Conservation (phyloP, 106 monocot species). For the Dendrobium huoshanense region DNA sequence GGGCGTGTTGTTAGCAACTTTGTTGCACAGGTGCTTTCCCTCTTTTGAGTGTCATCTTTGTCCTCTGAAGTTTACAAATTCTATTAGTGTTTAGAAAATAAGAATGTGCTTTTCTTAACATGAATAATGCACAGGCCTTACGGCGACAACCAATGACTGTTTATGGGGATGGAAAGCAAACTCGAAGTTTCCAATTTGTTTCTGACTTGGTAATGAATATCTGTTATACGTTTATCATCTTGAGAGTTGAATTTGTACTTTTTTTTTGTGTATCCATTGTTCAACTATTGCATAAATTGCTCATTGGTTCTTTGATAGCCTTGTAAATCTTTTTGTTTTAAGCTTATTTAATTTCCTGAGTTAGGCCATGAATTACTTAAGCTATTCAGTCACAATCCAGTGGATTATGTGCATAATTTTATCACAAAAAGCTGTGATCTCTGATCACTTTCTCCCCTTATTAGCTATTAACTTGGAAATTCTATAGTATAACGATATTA, state of each 20-base stretch:
- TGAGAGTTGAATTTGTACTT: neutral
- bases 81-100: neutral
- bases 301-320: neutral
- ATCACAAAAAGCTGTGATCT: neutral
- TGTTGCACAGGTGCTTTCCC: slow-evolving; percentile 56
- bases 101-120: slow-evolving; percentile 4
- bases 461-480: neutral
- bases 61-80: neutral
- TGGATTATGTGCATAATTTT: neutral
- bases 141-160: slow-evolving; percentile 65
- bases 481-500: neutral
- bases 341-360: neutral
- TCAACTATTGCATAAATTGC: neutral
- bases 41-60: neutral
- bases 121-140: slow-evolving; percentile 31
- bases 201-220: slow-evolving; percentile 50
- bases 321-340: neutral
- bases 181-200: slow-evolving; percentile 77
- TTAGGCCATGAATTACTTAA: neutral
- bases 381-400: neutral
- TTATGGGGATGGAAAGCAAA: slow-evolving; percentile 79
- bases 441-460: neutral
- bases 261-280: neutral
- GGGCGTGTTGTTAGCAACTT: slow-evolving; percentile 91
- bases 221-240: neutral